These are phyloP conservation scores for Suillus brevipes DNA, from an alignment of 768 basidiomycete species.

Conservation along the genomic window DNA sequence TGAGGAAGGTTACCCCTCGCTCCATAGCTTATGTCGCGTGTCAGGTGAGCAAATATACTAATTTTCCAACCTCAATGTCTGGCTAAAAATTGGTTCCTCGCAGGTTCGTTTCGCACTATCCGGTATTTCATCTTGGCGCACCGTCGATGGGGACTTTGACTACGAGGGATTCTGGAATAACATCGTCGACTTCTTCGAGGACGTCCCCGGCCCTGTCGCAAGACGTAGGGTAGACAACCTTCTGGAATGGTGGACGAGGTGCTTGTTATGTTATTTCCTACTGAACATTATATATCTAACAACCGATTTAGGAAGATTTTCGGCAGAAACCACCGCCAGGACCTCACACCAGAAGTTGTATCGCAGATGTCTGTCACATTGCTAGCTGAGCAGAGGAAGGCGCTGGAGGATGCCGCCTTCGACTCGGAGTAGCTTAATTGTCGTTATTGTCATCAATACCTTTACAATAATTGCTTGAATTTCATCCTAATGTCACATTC, in stretches of 20 bases:
- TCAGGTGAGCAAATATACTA: slow-evolving; percentile 17
- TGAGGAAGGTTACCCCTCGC: slow-evolving; percentile 9
- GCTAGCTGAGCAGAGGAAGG: neutral
- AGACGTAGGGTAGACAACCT: neutral
- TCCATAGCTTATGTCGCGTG: slow-evolving; percentile 25
- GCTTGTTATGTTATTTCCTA: neutral
- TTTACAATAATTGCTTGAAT: too few relatives aligned
- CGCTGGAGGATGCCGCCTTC: neutral
- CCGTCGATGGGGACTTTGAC: too few relatives aligned
- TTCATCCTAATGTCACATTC: too few relatives aligned
- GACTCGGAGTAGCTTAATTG: neutral
- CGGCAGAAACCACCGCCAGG: neutral
- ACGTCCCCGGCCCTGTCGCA: too few relatives aligned
- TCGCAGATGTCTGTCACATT: neutral
- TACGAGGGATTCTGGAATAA: too few relatives aligned
- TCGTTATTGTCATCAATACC: too few relatives aligned
- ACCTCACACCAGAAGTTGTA: neutral
- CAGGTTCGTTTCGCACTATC: slow-evolving; percentile 21
- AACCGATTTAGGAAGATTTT: neutral
- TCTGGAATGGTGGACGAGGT: slow-evolving; percentile 22
- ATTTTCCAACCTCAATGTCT: neutral
- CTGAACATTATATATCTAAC: neutral
- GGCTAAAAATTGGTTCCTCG: neutral
- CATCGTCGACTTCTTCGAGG: too few relatives aligned
- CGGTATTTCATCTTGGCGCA: too few relatives aligned